phyloP scores from a whole-genome alignment of 2,329 filamentous ascomycete genomes.

The Bisporella sp. region DNA sequence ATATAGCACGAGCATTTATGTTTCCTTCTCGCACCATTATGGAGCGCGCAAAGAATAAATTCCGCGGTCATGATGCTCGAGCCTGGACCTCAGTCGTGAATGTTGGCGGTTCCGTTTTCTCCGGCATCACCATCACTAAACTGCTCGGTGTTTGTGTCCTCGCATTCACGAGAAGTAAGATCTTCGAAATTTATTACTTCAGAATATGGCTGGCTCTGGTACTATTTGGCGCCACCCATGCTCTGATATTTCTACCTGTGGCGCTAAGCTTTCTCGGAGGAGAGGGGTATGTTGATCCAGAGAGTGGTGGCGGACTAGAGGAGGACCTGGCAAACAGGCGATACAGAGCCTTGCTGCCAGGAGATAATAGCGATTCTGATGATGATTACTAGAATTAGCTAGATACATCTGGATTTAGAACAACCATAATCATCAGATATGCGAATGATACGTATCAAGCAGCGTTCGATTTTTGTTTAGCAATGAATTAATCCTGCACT shows the following conservation, averaged over 20 bases:
- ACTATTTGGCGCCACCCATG: conserved; percentile 80
- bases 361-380: conserved; percentile 59
- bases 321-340: conserved; percentile 77
- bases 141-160: conserved; percentile 85
- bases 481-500: no score
- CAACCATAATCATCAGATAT: no score
- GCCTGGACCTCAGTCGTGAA: conserved; percentile 93
- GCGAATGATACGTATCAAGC: no score
- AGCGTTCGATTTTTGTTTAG: no score
- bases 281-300: conserved; percentile 79
- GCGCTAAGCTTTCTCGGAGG: conserved; percentile 81
- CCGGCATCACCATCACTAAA: conserved; percentile 94
- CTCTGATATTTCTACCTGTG: conserved; percentile 86
- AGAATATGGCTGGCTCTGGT: conserved; percentile 91
- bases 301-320: conserved; percentile 80
- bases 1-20: conserved; percentile 92
- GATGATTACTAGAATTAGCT: conserved; percentile 14
- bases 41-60: conserved; percentile 70
- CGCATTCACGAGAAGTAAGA: conserved; percentile 93
- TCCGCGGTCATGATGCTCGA: conserved; percentile 75
- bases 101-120: conserved; percentile 90
- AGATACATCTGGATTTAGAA: no score
- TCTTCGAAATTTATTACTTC: conserved; percentile 99
- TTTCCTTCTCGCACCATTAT: conserved; percentile 81
- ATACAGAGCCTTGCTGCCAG: conserved; percentile 70